Conservation (phyloP, 1,284 basidiomycete species). For the Pseudozyma sp. region DNA sequence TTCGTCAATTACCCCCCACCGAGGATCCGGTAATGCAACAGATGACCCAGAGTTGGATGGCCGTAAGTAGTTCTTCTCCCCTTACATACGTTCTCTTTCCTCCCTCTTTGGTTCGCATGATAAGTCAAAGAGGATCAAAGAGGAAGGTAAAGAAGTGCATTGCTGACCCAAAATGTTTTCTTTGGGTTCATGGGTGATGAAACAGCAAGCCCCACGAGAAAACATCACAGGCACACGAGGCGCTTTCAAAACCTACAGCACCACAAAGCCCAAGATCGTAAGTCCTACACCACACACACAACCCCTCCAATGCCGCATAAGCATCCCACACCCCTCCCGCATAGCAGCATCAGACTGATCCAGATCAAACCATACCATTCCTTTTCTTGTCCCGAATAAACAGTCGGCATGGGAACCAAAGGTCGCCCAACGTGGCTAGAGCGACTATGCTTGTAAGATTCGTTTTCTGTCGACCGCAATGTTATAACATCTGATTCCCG, state of each 20-base stretch:
- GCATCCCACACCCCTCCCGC: conserved; percentile 3
- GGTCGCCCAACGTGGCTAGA: conserved; percentile 53
- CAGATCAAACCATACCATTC: background rate
- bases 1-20: conserved; percentile 57
- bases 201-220: conserved; percentile 50
- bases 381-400: background rate
- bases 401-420: conserved; percentile 65
- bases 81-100: too few species aligned
- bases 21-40: conserved; percentile 49
- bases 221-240: conserved; percentile 66
- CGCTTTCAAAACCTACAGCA: conserved; percentile 64
- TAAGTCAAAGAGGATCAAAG: too few species aligned
- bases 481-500: background rate
- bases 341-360: background rate
- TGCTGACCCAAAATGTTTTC: background rate
- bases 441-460: background rate
- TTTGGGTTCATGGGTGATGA: background rate
- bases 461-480: conserved; percentile 3
- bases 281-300: too few species aligned
- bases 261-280: conserved; percentile 62
- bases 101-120: background rate
- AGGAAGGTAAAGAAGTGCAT: too few species aligned
- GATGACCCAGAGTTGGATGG: conserved; percentile 59
- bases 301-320: too few species aligned
- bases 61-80: too few species aligned